These are phyloP conservation scores for Delitschia confertaspora DNA, from an alignment of 495 filamentous ascomycete genomes.

Conservation along the genomic window DNA sequence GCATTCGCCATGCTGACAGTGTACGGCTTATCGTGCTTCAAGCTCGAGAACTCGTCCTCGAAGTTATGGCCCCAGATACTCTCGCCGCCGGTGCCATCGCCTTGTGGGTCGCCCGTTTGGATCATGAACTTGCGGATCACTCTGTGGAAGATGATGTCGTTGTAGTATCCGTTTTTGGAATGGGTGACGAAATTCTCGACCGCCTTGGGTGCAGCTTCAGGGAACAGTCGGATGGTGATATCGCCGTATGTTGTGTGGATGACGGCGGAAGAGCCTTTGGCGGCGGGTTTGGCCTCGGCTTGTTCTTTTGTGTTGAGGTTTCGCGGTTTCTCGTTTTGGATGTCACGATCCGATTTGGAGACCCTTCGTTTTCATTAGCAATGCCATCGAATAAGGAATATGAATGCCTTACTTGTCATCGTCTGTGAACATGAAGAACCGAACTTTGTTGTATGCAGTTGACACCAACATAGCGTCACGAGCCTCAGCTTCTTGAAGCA, in stretches of 20 bases:
- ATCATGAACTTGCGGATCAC: constrained; percentile 99
- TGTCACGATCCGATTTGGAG: constrained; percentile 75
- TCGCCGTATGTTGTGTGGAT: constrained; percentile 93
- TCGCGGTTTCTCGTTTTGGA: constrained; percentile 89
- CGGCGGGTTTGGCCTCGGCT: constrained; percentile 49
- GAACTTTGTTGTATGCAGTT: constrained; percentile 77
- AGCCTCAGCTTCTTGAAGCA: constrained; percentile 84
- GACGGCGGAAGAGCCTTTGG: constrained; percentile 69
- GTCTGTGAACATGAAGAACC: constrained; percentile 98
- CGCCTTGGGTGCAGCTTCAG: constrained; percentile 81
- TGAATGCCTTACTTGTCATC: constrained; percentile 48
- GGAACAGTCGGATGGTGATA: constrained; percentile 89
- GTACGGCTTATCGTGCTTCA: constrained; percentile 93
- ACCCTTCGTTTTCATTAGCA: constrained; percentile 34
- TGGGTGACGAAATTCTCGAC: constrained; percentile 99
- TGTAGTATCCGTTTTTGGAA: constrained; percentile 82
- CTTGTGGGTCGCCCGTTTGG: constrained; percentile 80
- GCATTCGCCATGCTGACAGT: constrained; percentile 97
- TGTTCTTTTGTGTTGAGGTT: constrained; percentile 42
- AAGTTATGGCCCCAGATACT: constrained; percentile 96
- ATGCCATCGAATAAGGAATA: not conserved
- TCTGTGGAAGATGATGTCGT: constrained; percentile 93
- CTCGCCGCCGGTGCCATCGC: constrained; percentile 92
- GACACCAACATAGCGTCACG: constrained; percentile 82
- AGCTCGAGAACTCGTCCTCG: constrained; percentile 82